Evolutionary conservation across 805 yeast genomes (phyloP).

Genomic region (Candida methanosorbosa): DNA sequence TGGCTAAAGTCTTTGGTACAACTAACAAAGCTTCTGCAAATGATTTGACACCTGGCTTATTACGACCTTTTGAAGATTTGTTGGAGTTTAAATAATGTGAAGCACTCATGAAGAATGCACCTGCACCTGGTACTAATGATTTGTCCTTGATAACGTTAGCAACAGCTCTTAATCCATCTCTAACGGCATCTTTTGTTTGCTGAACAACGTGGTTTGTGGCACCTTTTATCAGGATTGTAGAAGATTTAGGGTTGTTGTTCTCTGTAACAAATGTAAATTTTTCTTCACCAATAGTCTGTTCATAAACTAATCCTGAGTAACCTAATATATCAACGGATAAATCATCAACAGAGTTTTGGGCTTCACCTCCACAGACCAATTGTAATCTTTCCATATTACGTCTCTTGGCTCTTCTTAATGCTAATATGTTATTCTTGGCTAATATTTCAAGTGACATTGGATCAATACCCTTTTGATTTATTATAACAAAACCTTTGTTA

Average conservation of each 20-base stretch:
- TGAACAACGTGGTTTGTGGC: conserved; percentile 82
- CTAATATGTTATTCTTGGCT: conserved; percentile 88
- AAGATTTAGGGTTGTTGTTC: conserved; percentile 79
- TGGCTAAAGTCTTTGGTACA: conserved; percentile 86
- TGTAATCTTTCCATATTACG: conserved; percentile 99
- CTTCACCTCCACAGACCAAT: conserved; percentile 93
- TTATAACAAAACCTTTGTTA: conserved; percentile 77
- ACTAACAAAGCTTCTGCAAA: conserved; percentile 87
- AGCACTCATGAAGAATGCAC: conserved; percentile 86
- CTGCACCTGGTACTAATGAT: conserved; percentile 91
- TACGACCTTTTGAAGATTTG: conserved; percentile 67
- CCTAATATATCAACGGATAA: conserved; percentile 75
- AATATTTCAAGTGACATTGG: conserved; percentile 94
- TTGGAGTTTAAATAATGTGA: conserved; percentile 54
- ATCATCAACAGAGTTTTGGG: conserved; percentile 96
- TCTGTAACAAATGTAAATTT: conserved; percentile 95
- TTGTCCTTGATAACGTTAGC: conserved; percentile 84
- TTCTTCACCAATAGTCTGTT: conserved; percentile 93
- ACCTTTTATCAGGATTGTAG: conserved; percentile 88
- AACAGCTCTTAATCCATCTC: conserved; percentile 95
- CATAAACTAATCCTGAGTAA: conserved; percentile 82
- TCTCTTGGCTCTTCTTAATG: conserved; percentile 95
- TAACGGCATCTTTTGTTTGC: conserved; percentile 93
- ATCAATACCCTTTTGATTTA: conserved; percentile 97
- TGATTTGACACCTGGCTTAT: conserved; percentile 85